A percentile compares a stretch with the other conserved stretches of the same genome.
Conservation (phyloP, 192 early-diverging fungal genomes). For the Coemansia sp. region DNA sequence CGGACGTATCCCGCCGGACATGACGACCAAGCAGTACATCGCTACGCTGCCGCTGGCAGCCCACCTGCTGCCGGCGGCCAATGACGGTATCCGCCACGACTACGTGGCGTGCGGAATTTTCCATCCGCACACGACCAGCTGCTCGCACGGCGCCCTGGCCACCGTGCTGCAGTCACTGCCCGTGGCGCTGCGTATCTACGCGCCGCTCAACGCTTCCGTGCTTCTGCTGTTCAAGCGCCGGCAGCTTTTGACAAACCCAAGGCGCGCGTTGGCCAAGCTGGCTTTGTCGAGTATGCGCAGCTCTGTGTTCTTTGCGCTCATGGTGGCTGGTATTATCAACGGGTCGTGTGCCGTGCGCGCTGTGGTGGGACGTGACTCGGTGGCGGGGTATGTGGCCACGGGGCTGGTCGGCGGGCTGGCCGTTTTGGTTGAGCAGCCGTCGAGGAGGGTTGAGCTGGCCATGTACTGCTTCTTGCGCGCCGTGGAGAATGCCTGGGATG, state of each 20-base stretch:
- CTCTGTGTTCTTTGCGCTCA: constrained; percentile 58
- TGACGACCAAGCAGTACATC: constrained; percentile 55
- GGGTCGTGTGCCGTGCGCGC: constrained; percentile 57
- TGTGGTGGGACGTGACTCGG: constrained; percentile 48
- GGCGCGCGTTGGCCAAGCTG: constrained; percentile 52
- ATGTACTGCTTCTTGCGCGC: constrained; percentile 83
- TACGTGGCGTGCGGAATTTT: constrained; percentile 58
- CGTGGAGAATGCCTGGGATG: constrained; percentile 67
- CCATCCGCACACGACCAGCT: constrained; percentile 59
- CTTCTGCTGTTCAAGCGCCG: constrained; percentile 54
- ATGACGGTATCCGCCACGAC: constrained; percentile 50
- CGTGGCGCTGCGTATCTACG: constrained; percentile 59
- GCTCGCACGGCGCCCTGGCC: constrained; percentile 38
- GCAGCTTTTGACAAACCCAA: constrained; percentile 54
- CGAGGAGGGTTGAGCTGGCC: constrained; percentile 72
- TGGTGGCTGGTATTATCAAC: constrained; percentile 53
- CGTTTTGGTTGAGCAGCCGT: constrained; percentile 60
- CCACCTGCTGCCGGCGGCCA: constrained; percentile 51
- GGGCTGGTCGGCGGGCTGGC: constrained; percentile 59
- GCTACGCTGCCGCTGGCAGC: constrained; percentile 54
- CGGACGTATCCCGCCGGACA: constrained; percentile 42
- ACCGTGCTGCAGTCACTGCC: constrained; percentile 52
- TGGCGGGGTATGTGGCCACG: constrained; percentile 51
- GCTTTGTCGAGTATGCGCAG: constrained; percentile 57
- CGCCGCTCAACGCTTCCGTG: constrained; percentile 58